A percentile compares a stretch with the other conserved stretches of the same genome.
Evolutionary conservation across 768 basidiomycete genomes (phyloP).

Genomic region (Russula griseocarnosa): DNA sequence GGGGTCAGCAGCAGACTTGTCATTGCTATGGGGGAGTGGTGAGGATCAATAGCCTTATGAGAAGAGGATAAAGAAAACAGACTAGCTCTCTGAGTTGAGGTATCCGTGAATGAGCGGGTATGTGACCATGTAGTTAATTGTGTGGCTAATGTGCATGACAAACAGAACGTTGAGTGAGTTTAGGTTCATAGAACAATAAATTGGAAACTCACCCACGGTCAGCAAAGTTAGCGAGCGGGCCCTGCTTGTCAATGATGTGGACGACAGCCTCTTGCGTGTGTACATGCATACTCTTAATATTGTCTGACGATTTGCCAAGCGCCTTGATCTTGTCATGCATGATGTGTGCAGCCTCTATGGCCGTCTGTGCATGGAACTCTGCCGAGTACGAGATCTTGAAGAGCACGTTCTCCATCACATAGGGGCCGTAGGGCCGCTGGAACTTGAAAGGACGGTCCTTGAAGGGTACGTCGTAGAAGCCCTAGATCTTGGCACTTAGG

Average conservation of each 20-base stretch:
- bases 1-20: too few species aligned
- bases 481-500: slow-evolving; percentile 90
- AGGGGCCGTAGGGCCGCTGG: slow-evolving; percentile 80
- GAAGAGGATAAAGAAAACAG: slow-evolving; percentile 29
- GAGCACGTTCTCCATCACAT: slow-evolving; percentile 93
- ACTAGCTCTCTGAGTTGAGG: slow-evolving; percentile 87
- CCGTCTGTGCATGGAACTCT: slow-evolving; percentile 94
- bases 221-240: too few species aligned
- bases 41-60: too few species aligned
- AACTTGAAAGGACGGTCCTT: slow-evolving; percentile 90
- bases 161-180: neutral
- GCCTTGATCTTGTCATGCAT: slow-evolving; percentile 72
- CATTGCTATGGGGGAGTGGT: too few species aligned
- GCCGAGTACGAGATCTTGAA: slow-evolving; percentile 97
- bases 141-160: slow-evolving; percentile 55
- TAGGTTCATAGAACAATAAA: neutral
- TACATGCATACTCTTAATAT: slow-evolving; percentile 88
- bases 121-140: slow-evolving; percentile 95
- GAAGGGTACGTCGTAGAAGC: slow-evolving; percentile 94
- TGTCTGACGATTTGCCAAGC: slow-evolving; percentile 78
- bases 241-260: slow-evolving; percentile 91
- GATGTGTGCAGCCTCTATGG: too few species aligned
- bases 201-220: slow-evolving; percentile 64
- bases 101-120: slow-evolving; percentile 88
- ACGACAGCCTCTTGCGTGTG: slow-evolving; percentile 92